phyloP scores from a whole-genome alignment of 1,139 yeast genomes.

The Diutina pseudorugosa region DNA sequence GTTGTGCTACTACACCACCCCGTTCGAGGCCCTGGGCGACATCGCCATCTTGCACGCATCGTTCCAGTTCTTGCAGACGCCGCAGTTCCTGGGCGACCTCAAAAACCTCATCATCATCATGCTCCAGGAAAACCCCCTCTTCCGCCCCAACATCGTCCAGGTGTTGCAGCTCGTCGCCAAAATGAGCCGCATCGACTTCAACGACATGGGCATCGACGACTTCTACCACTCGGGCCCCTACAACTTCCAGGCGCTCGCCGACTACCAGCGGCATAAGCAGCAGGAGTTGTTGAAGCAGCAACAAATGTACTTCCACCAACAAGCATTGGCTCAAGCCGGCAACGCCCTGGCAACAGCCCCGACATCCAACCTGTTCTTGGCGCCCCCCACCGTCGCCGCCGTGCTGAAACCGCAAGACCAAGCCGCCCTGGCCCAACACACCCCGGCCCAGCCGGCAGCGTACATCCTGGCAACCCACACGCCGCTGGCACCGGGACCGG shows the following conservation, averaged over 20 bases:
- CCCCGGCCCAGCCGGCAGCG: not conserved
- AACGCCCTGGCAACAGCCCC: constrained; percentile 6
- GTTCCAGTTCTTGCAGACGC: constrained; percentile 45
- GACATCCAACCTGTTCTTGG: not conserved
- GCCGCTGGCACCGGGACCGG: not conserved
- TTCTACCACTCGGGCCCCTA: constrained; percentile 28
- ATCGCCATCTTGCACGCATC: constrained; percentile 59
- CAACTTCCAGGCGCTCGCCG: constrained; percentile 34
- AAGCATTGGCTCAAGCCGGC: constrained; percentile 8
- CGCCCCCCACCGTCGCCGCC: not conserved
- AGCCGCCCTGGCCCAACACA: not conserved
- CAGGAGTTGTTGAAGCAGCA: constrained; percentile 25
- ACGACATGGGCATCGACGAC: constrained; percentile 20
- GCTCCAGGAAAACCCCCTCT: constrained; percentile 67
- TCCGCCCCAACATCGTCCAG: constrained; percentile 82
- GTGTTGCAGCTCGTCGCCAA: constrained; percentile 26
- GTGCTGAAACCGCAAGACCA: not conserved
- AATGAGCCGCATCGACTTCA: constrained; percentile 20
- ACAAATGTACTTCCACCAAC: constrained; percentile 23
- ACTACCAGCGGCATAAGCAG: constrained; percentile 30
- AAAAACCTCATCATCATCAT: constrained; percentile 68
- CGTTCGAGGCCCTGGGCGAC: constrained; percentile 68
- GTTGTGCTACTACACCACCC: constrained; percentile 69
- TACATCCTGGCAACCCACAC: not conserved
- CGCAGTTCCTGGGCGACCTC: constrained; percentile 47